Conservation (phyloP, 805 yeast species). For the Kurtzmaniella fragi region DNA sequence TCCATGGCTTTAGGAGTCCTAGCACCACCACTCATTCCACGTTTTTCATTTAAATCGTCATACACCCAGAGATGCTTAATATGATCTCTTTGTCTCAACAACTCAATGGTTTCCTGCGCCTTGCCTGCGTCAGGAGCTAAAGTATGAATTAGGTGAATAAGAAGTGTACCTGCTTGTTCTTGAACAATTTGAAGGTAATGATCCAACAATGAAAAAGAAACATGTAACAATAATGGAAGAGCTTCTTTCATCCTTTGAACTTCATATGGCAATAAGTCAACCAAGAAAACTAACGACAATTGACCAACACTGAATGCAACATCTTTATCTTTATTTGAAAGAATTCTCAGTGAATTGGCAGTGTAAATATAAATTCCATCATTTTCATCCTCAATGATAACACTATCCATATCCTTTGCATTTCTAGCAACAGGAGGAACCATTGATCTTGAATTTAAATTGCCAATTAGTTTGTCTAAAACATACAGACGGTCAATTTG, state of each 20-base stretch:
- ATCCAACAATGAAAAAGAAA: constrained; percentile 75
- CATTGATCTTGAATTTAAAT: constrained; percentile 82
- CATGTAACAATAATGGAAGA: constrained; percentile 72
- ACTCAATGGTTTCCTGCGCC: constrained; percentile 51
- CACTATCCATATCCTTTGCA: neutral
- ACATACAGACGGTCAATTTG: constrained; percentile 41
- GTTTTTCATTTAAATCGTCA: constrained; percentile 74
- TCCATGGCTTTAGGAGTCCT: constrained; percentile 88
- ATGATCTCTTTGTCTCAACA: constrained; percentile 50
- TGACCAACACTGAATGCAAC: constrained; percentile 86
- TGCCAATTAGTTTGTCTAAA: constrained; percentile 60
- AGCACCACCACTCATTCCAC: constrained; percentile 47
- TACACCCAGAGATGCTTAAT: constrained; percentile 65
- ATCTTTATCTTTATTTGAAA: constrained; percentile 51
- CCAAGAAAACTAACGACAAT: constrained; percentile 76
- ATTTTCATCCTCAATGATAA: constrained; percentile 22
- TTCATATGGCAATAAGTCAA: constrained; percentile 69
- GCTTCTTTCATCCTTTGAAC: constrained; percentile 55
- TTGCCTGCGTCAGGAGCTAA: constrained; percentile 43
- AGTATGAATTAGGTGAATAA: constrained; percentile 67
- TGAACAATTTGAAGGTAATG: constrained; percentile 82
- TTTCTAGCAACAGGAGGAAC: constrained; percentile 58
- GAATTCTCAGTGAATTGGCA: constrained; percentile 64
- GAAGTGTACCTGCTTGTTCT: constrained; percentile 73
- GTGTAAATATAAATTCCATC: constrained; percentile 55